Base-by-base conservation (phyloP, 129 eudicot species). In the Flaveria trinervia region DNA sequence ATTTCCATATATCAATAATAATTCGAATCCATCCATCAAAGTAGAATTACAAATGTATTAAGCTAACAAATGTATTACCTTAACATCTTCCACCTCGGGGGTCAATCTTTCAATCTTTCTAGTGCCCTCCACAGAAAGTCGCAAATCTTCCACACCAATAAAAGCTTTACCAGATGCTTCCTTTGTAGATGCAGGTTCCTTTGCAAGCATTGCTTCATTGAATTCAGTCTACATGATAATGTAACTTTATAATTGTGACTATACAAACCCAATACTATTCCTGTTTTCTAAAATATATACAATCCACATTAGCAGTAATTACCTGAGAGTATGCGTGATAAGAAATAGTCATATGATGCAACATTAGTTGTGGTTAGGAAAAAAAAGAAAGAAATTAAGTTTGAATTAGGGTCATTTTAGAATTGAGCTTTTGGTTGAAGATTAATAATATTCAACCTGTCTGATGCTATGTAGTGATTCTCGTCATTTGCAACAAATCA, bases 121-220 rank as follows among this genome's bases (percentile, higher is more conserved):
- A 15, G 96, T 85, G 71, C 89, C 92, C 85, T 89, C 96, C 72
- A 88, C 83, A 41, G 85, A 87, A 80, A 89, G 90, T 54, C 89
- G 82, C 10, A 84, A 86, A 79, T 91, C 92, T 73, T 89, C 68
- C 79, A 83, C 79, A 39, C 82, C 76, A 15, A 92, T 71, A 46
- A 79, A 62, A 72, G 88, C 98, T 79, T 82, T 88, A 65, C 82
- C 89, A 75, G 89, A 79, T 76, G 96, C 97, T 79, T 87, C 90
- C 84, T 73, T 86, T 66, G 97, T 88, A 81, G 81, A 68, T 74
- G 79, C 87, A 62, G 80, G 90, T 84, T 91, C 97, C 84, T 89
- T 84, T 60, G 74, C 57, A 77, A 90, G 83, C 83, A 82, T 68
- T 59, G 80, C 77, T 81, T 93, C 95, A 85, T 93, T 92, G 77